Base-by-base conservation (phyloP, 164 flowering plant genomes). In the Macadamia integrifolia region DNA sequence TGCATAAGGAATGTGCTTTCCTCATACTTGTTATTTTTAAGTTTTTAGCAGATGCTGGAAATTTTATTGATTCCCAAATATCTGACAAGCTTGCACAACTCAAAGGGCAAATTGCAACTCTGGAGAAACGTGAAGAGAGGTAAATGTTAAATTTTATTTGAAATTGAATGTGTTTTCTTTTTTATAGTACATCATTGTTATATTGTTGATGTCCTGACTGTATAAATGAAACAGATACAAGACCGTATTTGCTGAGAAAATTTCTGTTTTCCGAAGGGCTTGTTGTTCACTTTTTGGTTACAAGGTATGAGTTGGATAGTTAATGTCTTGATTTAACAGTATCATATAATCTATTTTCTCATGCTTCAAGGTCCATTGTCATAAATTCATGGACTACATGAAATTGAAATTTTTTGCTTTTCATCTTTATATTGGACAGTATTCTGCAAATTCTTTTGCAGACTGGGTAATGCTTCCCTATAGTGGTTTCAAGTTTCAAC, bases 51-150 rank as follows among this genome's bases (percentile, higher is more conserved):
- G 93, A 89, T 82, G 80, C 88, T 70, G 98, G 88, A 57, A 80
- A 83, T 57, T 70, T 78, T 28, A 82, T 92, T 30, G 97, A 92
- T 71, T 87, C 92, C 23, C 77, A 86, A 66, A 76, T 94, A 69
- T 82, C 99, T 76, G 97, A 88, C 63, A 90, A 86, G 75, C 85
- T 92, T 70, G 77, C 78, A 60, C 92, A 89, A 74, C 82, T 89
- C 35, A 95, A 88, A 78, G 96, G 86, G 69, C 98, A 92, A 78
- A 88, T 95, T 79, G 98, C 99, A 67, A 92, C 87, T 53, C 84
- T 95, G 68, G 98, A 89, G 75, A 95, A 92, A 65, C 94, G 98
- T 31, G 99, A 95, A 79, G 98, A 92, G 80, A 90, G 99, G 98
- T 92, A 56, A 76, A 74, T 73, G 14, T 56, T 72, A 40, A 11